Base-by-base conservation (phyloP, 441 rosid species). In the Viola pubescens region DNA sequence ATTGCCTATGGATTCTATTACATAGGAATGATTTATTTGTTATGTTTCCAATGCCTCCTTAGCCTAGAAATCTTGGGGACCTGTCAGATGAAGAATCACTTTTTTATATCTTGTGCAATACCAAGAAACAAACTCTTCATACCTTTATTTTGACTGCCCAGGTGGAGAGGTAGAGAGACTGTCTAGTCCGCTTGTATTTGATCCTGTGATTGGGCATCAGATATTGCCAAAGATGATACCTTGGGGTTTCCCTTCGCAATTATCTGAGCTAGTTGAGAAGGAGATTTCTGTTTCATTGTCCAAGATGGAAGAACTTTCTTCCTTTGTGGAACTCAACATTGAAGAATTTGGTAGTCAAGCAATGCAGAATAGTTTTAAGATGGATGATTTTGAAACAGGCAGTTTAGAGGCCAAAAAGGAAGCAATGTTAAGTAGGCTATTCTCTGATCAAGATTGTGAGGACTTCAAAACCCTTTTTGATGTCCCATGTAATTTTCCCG, bases 221-320 rank as follows among this genome's bases (percentile, higher is more conserved):
- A 56, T 82, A 56, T 76, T 88, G 60, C 97, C 91, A 59, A 75
- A 79, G 72, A 65, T 85, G 59, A 77, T 88, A 51, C 78, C 89
- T 13, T 86, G 86, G 84, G 77, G 48, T 65, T 82, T 84, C 65
- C 96, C 95, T 62, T 94, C 96, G 57, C 81, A 73, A 50, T 64
- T 94, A 64, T 83, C 95, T 64, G 90, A 81, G 79, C 71, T 83
- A 56, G 78, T 88, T 58, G 94, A 81, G 82, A 83, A 78, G 76
- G 94, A 90, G 80, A 80, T 82, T 58, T 48, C 73, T 38, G 70
- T 63, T 58, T 69, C 91, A 57, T 56, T 86, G 60, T 68, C 64
- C 44, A 55, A 34, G 71, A 77, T 68, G 71, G 85, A 83, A 65
- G 85, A 82, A 68, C 69, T 61, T 62, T 52, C 39, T 43, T 58